Base-by-base conservation (phyloP, 1,284 basidiomycete genomes). In the Austroboletus olivaceoglutinosus region DNA sequence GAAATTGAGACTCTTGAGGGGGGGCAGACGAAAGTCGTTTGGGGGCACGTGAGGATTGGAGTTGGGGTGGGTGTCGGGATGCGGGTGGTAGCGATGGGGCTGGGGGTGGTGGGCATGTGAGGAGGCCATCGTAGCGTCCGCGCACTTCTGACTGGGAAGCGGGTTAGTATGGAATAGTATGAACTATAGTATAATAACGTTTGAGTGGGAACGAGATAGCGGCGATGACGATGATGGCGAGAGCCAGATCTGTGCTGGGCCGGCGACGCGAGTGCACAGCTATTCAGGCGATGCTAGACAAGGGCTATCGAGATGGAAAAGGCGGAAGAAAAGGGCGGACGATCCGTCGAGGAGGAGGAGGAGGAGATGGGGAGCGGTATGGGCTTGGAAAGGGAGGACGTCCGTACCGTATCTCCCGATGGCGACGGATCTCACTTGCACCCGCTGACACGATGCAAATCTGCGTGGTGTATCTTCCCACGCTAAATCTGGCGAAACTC, bases 1-100 rank as follows among this genome's bases (percentile, higher is more conserved):
- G 55, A 86, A 84, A 64, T 84, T 82, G 58, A 86, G 73, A 62
- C 83, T 82, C 69, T 79, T 84, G 62, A 86, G 75, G 16, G 83
- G 84, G 0, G 84, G 84, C 7, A 86, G 74, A 33, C 82, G 80
- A 57, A 80, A 64, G 46, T 78, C 72, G 58, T 69, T 73, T 54
- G 69, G n/a, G n/a, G n/a, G 66, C 23, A 71, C 67, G 38, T 58
- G 68, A 19, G 71, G 63, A 47, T 60, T 54, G 43, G 60, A 64
- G 31, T 68, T 68, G 46, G 66, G 62, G 47, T 69, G 51, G 58
- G 69, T 57, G 66, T 52, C 49, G 6, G 50, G 65, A 55, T n/a
- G n/a, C n/a, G n/a, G n/a, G n/a, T n/a, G n/a, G n/a, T n/a, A n/a
- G n/a, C n/a, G n/a, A n/a, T 75, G 74, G 43, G 68, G 58, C 57